Evolutionary conservation across 345 rosid species (phyloP).

Genomic region (Salix koriyanagi): DNA sequence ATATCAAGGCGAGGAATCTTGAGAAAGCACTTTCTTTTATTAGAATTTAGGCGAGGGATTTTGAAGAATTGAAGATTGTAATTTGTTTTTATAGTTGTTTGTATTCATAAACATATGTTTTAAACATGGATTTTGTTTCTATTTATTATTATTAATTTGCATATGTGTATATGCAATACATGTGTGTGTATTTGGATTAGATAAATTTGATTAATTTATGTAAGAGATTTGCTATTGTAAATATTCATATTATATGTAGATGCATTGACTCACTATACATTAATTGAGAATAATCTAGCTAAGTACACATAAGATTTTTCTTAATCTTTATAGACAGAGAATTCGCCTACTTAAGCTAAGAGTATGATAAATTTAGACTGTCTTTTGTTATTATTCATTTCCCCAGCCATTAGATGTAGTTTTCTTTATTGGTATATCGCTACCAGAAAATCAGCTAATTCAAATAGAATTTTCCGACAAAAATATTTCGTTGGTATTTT

Average conservation of each 20-base stretch:
- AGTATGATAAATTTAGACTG: not conserved
- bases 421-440: too few species aligned
- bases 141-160: too few species aligned
- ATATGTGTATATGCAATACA: too few species aligned
- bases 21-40: slow-evolving; percentile 56
- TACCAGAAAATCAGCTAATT: too few species aligned
- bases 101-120: too few species aligned
- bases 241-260: not conserved
- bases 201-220: not conserved
- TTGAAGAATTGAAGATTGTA: too few species aligned
- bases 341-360: not conserved
- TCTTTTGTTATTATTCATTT: too few species aligned
- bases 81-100: too few species aligned
- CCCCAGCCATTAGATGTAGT: too few species aligned
- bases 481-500: too few species aligned
- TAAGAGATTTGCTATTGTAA: not conserved
- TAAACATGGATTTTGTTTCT: too few species aligned
- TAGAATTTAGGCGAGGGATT: slow-evolving; percentile 12
- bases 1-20: slow-evolving; percentile 48
- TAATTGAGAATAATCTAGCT: not conserved
- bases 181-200: not conserved
- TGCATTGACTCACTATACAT: not conserved
- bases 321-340: not conserved
- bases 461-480: too few species aligned
- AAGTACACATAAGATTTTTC: not conserved